phyloP scores from a whole-genome alignment of 345 rosid genomes.

The Arabidopsis suecica region DNA sequence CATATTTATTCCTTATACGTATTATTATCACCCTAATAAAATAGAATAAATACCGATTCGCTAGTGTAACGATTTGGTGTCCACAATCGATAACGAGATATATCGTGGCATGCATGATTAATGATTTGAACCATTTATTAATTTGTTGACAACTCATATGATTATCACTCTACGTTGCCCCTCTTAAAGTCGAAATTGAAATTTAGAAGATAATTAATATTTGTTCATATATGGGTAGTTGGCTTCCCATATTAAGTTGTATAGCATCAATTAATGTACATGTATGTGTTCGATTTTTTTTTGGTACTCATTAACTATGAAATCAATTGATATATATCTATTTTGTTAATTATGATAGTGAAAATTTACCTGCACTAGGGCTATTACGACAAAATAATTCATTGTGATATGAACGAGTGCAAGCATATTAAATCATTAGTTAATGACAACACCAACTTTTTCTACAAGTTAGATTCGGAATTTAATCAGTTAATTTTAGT shows the following conservation, averaged over 20 bases:
- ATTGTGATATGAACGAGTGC: not conserved
- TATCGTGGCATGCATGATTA: slow-evolving; percentile 39
- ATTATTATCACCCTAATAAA: slow-evolving; percentile 20
- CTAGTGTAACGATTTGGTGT: slow-evolving; percentile 19
- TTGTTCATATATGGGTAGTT: slow-evolving; percentile 4
- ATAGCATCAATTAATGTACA: slow-evolving; percentile 14
- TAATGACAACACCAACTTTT: not conserved
- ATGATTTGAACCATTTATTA: slow-evolving; percentile 28
- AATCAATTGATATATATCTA: slow-evolving; percentile 10
- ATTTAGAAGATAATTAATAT: slow-evolving; percentile 6
- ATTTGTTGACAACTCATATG: slow-evolving; percentile 32
- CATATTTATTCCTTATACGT: not conserved
- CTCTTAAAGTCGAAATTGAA: not conserved
- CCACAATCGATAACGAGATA: slow-evolving; percentile 20
- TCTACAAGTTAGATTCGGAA: too few relatives aligned
- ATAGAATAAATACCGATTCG: not conserved
- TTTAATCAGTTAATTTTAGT: too few relatives aligned
- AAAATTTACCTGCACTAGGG: slow-evolving; percentile 17
- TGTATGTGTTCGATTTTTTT: slow-evolving; percentile 6
- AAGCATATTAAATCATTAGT: not conserved
- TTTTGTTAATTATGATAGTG: slow-evolving; percentile 19
- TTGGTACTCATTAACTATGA: not conserved
- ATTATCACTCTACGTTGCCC: slow-evolving; percentile 19
- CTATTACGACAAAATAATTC: not conserved
- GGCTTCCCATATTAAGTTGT: slow-evolving; percentile 24